Conservation (phyloP, 352 stramenopile species). For the Pythium oligandrum region DNA sequence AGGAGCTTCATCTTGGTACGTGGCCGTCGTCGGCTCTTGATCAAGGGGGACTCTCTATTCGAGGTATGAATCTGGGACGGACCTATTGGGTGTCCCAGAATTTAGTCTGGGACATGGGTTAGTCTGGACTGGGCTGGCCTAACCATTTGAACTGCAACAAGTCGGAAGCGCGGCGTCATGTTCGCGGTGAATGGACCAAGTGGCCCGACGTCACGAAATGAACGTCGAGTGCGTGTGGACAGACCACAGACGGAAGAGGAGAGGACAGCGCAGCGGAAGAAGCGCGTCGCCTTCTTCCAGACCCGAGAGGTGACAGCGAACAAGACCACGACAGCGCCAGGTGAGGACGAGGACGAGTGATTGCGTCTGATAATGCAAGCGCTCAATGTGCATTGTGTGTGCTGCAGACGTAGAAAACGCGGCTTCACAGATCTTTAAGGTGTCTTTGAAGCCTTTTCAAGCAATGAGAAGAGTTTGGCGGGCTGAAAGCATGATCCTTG, state of each 20-base stretch:
- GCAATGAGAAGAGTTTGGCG: neutral
- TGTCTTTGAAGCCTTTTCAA: slow-evolving; percentile 6
- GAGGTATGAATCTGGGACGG: neutral
- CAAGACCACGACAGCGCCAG: no score
- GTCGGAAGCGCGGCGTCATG: slow-evolving; percentile 23
- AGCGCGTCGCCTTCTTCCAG: slow-evolving; percentile 42
- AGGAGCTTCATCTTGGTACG: slow-evolving; percentile 19
- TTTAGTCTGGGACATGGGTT: neutral
- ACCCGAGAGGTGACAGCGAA: no score
- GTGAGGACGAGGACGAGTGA: slow-evolving; percentile 1
- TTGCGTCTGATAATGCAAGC: neutral
- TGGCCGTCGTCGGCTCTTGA: no score
- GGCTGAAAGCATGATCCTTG: neutral
- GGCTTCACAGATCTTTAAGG: slow-evolving; percentile 49
- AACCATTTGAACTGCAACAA: no score
- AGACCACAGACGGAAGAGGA: slow-evolving; percentile 16
- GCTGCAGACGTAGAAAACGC: slow-evolving; percentile 9
- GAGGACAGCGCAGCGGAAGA: slow-evolving; percentile 18
- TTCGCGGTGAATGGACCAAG: slow-evolving; percentile 76
- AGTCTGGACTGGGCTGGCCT: no score
- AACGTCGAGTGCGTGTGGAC: slow-evolving; percentile 39
- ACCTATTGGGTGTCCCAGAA: slow-evolving; percentile 3
- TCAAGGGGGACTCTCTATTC: neutral
- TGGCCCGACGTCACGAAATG: slow-evolving; percentile 49
- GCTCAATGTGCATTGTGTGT: slow-evolving; percentile 4